Percentiles rank a stretch among this genome's conserved stretches.
Evolutionary conservation across 1,284 basidiomycete species (phyloP).

Genomic region (Naganishia albida): DNA sequence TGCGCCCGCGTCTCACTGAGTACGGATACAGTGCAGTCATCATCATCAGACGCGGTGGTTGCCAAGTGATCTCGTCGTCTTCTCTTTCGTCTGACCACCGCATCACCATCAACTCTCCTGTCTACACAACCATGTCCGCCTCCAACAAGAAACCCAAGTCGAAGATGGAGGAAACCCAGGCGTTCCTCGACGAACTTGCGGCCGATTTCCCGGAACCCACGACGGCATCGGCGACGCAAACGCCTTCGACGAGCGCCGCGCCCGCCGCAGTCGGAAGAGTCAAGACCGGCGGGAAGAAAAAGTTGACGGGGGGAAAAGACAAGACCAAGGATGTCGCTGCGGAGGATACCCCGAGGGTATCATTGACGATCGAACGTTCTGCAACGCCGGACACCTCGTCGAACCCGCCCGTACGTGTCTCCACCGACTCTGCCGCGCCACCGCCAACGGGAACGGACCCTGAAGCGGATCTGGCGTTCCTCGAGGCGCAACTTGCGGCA

Average conservation of each 20-base stretch:
- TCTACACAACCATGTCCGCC: neutral
- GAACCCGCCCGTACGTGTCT: neutral
- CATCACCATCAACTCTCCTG: neutral
- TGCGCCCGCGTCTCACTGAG: too few species aligned
- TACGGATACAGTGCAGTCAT: too few species aligned
- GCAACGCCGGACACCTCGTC: constrained; percentile 3
- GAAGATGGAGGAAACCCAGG: constrained; percentile 83
- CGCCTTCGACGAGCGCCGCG: neutral
- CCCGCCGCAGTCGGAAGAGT: neutral
- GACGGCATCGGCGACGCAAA: constrained; percentile 27
- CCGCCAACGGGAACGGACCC: constrained; percentile 43
- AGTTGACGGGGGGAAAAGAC: constrained; percentile 1
- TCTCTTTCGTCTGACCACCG: too few species aligned
- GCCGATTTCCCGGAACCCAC: constrained; percentile 46
- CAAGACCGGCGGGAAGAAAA: constrained; percentile 14
- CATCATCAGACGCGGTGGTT: too few species aligned
- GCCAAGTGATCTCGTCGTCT: too few species aligned
- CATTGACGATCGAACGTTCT: neutral
- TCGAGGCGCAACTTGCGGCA: constrained; percentile 85
- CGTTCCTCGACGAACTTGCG: constrained; percentile 86
- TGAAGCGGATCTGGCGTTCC: constrained; percentile 73
- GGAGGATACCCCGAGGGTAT: neutral
- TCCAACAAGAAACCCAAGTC: constrained; percentile 60
- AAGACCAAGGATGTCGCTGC: neutral
- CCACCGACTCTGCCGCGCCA: neutral